Evolutionary conservation across 1,139 yeast genomes (phyloP), one percentile per base, ranked within the genome.

Genomic region (Lodderomyces margitis): DNA sequence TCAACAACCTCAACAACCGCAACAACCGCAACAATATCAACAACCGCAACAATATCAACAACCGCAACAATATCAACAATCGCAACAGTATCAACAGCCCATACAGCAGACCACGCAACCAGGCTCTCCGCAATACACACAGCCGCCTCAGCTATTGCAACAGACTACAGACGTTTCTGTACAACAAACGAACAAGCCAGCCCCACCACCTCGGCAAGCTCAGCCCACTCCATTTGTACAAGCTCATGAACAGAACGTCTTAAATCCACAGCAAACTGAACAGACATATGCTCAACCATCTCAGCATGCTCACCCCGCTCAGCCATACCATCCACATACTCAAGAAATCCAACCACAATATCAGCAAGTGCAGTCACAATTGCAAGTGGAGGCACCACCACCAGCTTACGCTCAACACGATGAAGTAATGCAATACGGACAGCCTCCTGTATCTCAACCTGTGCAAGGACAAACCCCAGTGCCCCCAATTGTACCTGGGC

Each of bases 21-120:
- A 37, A 23, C 44, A 28, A 9, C 54, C 39, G 34, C 32, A 34
- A 25, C 56, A 20, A 36, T 32, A 38, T 12, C 39, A 38, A 10
- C 46, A 33, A 17, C 43, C 36, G n/a, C 40, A 37, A 23, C 44
- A 28, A 9, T 39, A 39, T 23, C 36, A 36, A 21, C 40, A 27
- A 9, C 41, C 41, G 21, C 41, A 38, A 7, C 38, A 39, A 21
- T 49, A 40, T 14, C 42, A 38, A 5, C 49, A 42, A 33, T 44
- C 40, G 11, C 44, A 44, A 23, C 52, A 39, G 39, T 44, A 32
- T 30, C 44, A 45, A 21, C 39, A 34, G 23, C 34, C 28, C 14
- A 27, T 9, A 10, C 33, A 34, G 14, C 41, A 36, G 42, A 16
- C 42, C 33, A 16, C 15, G 11, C 11, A 23, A 21, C 46, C 34